Evolutionary conservation across 805 yeast species (phyloP), one percentile per base, ranked within the genome.

Genomic region (Sugiyamaella qingdaonensis): DNA sequence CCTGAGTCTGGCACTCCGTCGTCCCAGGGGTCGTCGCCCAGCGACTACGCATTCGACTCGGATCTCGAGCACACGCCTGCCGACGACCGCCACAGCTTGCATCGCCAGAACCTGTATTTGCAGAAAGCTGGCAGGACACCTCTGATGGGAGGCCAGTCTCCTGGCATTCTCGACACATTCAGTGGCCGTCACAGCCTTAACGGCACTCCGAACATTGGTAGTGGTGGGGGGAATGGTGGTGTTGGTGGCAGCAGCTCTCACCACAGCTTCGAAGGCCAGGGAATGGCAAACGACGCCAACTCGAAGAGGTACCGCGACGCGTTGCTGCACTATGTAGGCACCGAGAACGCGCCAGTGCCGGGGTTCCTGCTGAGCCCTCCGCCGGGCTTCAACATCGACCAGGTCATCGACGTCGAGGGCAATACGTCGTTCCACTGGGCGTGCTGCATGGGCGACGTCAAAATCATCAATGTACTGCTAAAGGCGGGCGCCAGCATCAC

Each of bases 401-500:
- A 86, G 50, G 83, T 89, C 2, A 88, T 94, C 24, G 99, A 94
- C 66, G 91, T 88, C 54, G 97, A 94, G 64, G 95, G 96, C 1
- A 95, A 94, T 65, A 87, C 97, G 0, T 86, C 96, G 1, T 82
- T 94, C 60, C 99, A 94, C 69, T 94, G 98, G 97, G 96, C 98
- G 0, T 89, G 97, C 55, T 86, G 98, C 0, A 89, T 94, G 80
- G 99, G 98, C 2, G 88, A 85, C 65, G 70, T 85, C 33, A 79
- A 78, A 46, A 82, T 91, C 70, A 83, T 88, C 52, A 94, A 86
- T 59, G 78, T 90, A 11, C 75, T 94, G 41, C 70, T 88, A 31
- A 75, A 82, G 29, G 81, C 85, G 37, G 95, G 96, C 3, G 94
- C 96, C 2, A 79, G 84, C 69, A 78, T 80, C 52, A 69, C 76